A percentile compares a stretch with the other conserved stretches of the same genome.
Conservation (phyloP, 352 stramenopile genomes). For the Pythium dissotocum region DNA sequence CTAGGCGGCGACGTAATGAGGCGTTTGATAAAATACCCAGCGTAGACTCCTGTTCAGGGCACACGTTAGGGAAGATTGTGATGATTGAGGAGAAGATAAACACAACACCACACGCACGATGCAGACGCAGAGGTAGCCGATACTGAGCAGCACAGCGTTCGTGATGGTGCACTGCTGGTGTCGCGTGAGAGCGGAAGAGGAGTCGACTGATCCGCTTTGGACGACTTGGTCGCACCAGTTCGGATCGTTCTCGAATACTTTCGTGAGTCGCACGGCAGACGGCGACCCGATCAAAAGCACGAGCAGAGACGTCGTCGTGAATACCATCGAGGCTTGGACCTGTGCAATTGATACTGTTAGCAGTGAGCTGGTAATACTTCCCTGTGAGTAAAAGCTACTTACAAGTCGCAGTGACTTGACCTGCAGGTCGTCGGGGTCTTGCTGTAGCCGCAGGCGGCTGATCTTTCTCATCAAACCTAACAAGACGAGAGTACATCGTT, state of each 20-base stretch:
- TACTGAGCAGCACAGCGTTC: conserved; percentile 44
- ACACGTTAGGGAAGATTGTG: neutral
- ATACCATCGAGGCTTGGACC: conserved; percentile 34
- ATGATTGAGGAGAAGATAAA: neutral
- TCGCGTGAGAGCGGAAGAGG: neutral
- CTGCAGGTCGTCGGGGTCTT: conserved; percentile 2
- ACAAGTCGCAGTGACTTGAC: conserved; percentile 34
- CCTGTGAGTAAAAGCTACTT: neutral
- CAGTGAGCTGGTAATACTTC: too few species aligned
- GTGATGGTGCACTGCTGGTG: conserved; percentile 29
- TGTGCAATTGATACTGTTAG: conserved; percentile 10
- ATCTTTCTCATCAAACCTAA: conserved; percentile 52
- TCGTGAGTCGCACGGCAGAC: conserved; percentile 43
- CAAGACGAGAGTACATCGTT: conserved; percentile 42
- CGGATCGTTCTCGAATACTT: conserved; percentile 33
- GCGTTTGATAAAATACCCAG: conserved; percentile 26
- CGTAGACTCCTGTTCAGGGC: conserved; percentile 27
- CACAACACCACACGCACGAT: conserved; percentile 34
- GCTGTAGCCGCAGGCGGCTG: conserved; percentile 30
- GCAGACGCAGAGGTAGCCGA: conserved; percentile 55
- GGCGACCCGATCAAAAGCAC: conserved; percentile 45
- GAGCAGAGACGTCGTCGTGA: conserved; percentile 37
- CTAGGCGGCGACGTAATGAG: conserved; percentile 18
- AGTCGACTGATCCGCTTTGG: neutral
- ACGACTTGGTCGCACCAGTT: conserved; percentile 36